Evolutionary conservation across 257 asterid species (phyloP), one percentile per base, ranked within the genome.

Genomic region (Pogostemon cablin): DNA sequence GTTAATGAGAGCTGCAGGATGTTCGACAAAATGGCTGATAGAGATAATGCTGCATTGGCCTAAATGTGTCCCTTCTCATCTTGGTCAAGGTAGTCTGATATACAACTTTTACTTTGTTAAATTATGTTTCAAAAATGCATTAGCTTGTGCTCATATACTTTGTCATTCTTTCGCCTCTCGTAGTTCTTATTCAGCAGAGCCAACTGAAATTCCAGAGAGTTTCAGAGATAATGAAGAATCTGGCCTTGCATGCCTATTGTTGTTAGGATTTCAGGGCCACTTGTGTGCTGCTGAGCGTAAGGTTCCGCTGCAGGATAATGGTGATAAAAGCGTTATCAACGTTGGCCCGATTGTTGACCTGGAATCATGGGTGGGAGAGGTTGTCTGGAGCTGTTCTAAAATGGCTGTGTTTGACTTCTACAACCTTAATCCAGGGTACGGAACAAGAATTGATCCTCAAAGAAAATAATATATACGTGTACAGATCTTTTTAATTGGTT

Each of bases 351-450:
- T 80, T 65, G 69, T 77, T 54, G 75, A 77, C 15, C 8, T 39
- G 66, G 68, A 61, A 32, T 69, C 85, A n/a, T 54, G 72, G 81
- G 66, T 49, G 58, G 82, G 85, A 49, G 61, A 80, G 67, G 65
- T 61, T 10, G 69, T 73, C 10, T 47, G n/a, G 9, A 73, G 66
- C 65, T 73, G 77, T 66, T 35, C 60, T 65, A 41, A 5, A 10
- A 77, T 80, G 80, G 79, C 85, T 7, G 11, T 67, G 37, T 48
- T 55, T 12, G 85, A 81, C 47, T 71, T 77, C 44, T 62, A 71
- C 57, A 37, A 25, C 5, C 62, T 63, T 2, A 50, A 75, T 47
- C 59, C 6, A n/a, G 47, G 50, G n/a, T 69, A 59, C 61, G 59
- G n/a, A 37, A 59, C 75, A 3, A 71, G 68, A 54, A 71, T 71